Percentiles rank a stretch among this genome's conserved stretches.
Evolutionary conservation across 2,329 filamentous ascomycete species (phyloP).

Genomic region (Stylonectria norvegica): DNA sequence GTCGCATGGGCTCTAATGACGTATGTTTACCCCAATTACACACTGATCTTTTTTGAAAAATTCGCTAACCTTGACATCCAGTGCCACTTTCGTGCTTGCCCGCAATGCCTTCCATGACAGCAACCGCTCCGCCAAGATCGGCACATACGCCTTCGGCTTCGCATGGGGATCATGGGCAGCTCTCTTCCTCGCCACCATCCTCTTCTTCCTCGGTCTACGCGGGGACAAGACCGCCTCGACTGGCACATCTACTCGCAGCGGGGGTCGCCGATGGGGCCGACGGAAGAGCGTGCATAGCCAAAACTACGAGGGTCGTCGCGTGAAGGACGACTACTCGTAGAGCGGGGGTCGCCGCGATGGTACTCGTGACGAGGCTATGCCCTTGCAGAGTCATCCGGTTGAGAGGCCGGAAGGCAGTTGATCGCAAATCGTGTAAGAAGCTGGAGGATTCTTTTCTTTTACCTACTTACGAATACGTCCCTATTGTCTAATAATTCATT

Average conservation of each 20-base stretch:
- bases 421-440: no score
- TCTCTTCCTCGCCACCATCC: constrained; percentile 61
- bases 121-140: constrained; percentile 58
- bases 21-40: constrained; percentile 43
- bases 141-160: constrained; percentile 70
- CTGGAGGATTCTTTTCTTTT: no score
- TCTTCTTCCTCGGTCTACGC: constrained; percentile 64
- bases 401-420: no score
- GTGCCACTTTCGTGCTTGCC: constrained; percentile 63
- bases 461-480: no score
- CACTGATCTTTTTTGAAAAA: constrained; percentile 1
- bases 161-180: constrained; percentile 69
- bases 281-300: constrained; percentile 36
- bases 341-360: constrained; percentile 7
- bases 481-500: neutral
- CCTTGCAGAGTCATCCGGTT: no score
- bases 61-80: constrained; percentile 21
- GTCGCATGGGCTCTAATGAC: constrained; percentile 71
- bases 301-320: constrained; percentile 49
- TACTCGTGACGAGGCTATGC: no score
- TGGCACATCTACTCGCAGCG: constrained; percentile 31
- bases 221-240: constrained; percentile 39
- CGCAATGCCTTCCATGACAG: constrained; percentile 60
- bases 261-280: constrained; percentile 31
- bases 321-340: constrained; percentile 69